Evolutionary conservation across 805 yeast species (phyloP), one percentile per base, ranked within the genome.

Genomic region (Geotrichum ghanense): DNA sequence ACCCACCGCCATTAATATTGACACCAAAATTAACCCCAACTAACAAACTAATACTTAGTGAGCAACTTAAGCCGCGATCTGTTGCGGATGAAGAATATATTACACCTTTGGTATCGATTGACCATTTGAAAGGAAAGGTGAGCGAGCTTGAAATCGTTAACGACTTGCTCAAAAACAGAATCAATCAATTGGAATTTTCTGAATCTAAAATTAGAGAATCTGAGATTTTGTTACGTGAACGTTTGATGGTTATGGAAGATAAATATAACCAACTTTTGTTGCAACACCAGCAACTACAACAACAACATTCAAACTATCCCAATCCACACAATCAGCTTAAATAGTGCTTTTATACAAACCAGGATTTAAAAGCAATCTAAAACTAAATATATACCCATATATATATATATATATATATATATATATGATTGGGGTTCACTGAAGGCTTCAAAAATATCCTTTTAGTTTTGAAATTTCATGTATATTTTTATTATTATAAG

Each of bases 101-200:
- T n/a, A 31, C 37, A 6, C 37, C 37, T n/a, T 19, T 31, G 19
- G 16, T 39, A 6, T 22, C 42, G 7, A 39, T 39, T n/a, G 42
- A 39, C 22, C 68, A 63, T 45, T 66, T 89, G 51, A 76, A 78
- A 52, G 85, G 95, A 0, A 72, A 94, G 49, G 85, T 89, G 20
- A 77, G 83, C 10, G 97, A 90, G 61, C 72, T 90, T 51, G 97
- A 90, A 61, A 70, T 89, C 40, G 95, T 90, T 37, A 89, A 88
- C 56, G 97, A 89, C 60, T 67, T 90, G 49, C 85, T 87, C 68
- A 76, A 85, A 55, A 76, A 90, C 4, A 76, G 95, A 54, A 85
- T 90, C 41, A 70, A 75, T 61, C 95, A 90, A 59, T 70, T 90
- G 52, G 96, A 90, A 65, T 55, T 60, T 12, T 51, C 62, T 1